Conservation (phyloP, 2,329 filamentous ascomycete genomes). For the Atkinsonella hypoxylon region DNA sequence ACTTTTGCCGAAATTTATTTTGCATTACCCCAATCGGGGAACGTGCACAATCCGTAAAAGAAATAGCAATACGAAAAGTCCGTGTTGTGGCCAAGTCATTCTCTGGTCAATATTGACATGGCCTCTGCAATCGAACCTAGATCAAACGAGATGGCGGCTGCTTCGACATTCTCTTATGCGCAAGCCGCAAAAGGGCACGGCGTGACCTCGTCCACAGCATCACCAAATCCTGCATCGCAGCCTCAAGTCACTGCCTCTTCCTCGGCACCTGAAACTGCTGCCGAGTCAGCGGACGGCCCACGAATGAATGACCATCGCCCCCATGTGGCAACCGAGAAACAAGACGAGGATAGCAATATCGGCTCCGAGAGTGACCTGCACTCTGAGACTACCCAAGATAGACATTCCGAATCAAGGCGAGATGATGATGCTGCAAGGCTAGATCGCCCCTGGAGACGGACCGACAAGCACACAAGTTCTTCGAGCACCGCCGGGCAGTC, state of each 20-base stretch:
- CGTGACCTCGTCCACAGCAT: constrained; percentile 19
- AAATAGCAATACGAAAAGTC: constrained; percentile 4
- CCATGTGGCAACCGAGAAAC: constrained; percentile 18
- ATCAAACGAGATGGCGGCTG: constrained; percentile 35
- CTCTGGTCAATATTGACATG: constrained; percentile 6
- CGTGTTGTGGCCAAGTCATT: not conserved
- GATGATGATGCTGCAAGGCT: constrained; percentile 27
- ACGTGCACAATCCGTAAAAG: constrained; percentile 7
- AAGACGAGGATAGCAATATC: constrained; percentile 21
- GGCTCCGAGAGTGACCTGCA: constrained; percentile 26
- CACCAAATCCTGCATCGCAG: constrained; percentile 13
- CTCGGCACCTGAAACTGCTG: constrained; percentile 14
- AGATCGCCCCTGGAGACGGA: constrained; percentile 29
- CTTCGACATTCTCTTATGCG: constrained; percentile 77
- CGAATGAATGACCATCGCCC: constrained; percentile 13
- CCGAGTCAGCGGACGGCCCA: constrained; percentile 15
- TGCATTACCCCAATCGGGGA: constrained; percentile 11
- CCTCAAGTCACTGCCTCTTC: constrained; percentile 16
- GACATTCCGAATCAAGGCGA: constrained; percentile 20
- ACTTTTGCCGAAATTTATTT: constrained; percentile 1
- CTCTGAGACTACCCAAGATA: constrained; percentile 22
- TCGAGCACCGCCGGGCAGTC: constrained; percentile 53
- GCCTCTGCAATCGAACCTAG: constrained; percentile 16
- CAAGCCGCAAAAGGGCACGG: constrained; percentile 81
- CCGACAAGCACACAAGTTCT: constrained; percentile 41